Percentiles rank a stretch among this genome's conserved stretches.
Conservation (phyloP, 306 rosid species). For the Lablab purpureus region DNA sequence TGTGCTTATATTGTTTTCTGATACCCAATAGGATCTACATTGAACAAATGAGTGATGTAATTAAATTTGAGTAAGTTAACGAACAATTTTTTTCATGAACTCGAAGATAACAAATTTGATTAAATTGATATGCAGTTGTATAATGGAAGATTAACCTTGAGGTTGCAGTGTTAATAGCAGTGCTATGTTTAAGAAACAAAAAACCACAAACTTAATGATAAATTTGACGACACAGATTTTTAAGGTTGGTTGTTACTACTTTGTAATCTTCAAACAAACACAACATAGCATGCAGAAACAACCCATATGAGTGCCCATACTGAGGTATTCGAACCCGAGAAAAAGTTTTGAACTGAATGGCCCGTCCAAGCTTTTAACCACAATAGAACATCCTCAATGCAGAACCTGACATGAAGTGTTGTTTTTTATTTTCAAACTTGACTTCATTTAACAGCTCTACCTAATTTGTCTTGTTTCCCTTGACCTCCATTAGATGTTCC, state of each 20-base stretch:
- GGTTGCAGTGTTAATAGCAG: background rate
- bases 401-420: background rate
- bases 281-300: constrained; percentile 50
- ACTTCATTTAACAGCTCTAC: constrained; percentile 43
- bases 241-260: background rate
- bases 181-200: too few species aligned
- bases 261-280: background rate
- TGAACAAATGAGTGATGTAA: too few species aligned
- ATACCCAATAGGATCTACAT: too few species aligned
- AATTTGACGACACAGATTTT: background rate
- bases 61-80: too few species aligned
- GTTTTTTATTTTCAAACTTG: constrained; percentile 30
- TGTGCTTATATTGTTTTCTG: too few species aligned
- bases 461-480: constrained; percentile 49
- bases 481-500: constrained; percentile 14
- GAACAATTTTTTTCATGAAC: too few species aligned
- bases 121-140: too few species aligned
- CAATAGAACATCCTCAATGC: constrained; percentile 35
- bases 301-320: constrained; percentile 68
- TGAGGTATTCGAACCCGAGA: constrained; percentile 7
- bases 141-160: background rate
- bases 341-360: constrained; percentile 31
- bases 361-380: constrained; percentile 40
- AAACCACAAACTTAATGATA: background rate
- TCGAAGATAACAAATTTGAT: too few species aligned